A percentile compares a stretch with the other conserved stretches of the same genome.
Evolutionary conservation across 371 early-diverging fungal species (phyloP).

Genomic region (Encephalitozoon cuniculi): DNA sequence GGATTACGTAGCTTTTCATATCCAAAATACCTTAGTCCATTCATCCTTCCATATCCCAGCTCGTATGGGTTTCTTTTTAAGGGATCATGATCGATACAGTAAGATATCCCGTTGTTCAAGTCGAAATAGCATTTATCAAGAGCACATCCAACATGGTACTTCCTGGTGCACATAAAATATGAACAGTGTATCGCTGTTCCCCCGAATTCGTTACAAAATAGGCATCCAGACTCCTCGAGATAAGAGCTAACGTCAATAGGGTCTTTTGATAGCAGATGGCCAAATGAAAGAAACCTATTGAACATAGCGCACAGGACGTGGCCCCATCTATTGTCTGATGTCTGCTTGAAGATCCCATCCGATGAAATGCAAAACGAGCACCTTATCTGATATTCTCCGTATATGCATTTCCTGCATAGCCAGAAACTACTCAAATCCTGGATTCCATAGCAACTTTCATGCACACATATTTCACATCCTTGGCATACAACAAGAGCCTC

Average conservation of each 20-base stretch:
- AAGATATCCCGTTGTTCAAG: slow-evolving; percentile 46
- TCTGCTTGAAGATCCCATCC: slow-evolving; percentile 54
- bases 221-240: slow-evolving; percentile 31
- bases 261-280: slow-evolving; percentile 53
- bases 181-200: slow-evolving; percentile 46
- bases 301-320: slow-evolving; percentile 59
- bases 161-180: slow-evolving; percentile 46
- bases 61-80: slow-evolving; percentile 1
- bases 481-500: slow-evolving; percentile 54
- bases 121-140: slow-evolving; percentile 56
- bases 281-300: slow-evolving; percentile 47
- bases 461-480: slow-evolving; percentile 59
- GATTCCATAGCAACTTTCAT: slow-evolving; percentile 60
- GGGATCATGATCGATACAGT: slow-evolving; percentile 57
- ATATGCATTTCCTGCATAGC: slow-evolving; percentile 58
- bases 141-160: slow-evolving; percentile 57
- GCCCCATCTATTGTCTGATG: slow-evolving; percentile 49
- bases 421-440: slow-evolving; percentile 47
- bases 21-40: background rate
- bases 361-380: slow-evolving; percentile 52
- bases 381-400: background rate
- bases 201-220: slow-evolving; percentile 27
- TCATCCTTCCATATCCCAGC: background rate
- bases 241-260: slow-evolving; percentile 51
- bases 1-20: background rate